Percentiles rank a stretch among this genome's conserved stretches.
Evolutionary conservation across 495 filamentous ascomycete species (phyloP).

Genomic region (Aspergillus indologenus): DNA sequence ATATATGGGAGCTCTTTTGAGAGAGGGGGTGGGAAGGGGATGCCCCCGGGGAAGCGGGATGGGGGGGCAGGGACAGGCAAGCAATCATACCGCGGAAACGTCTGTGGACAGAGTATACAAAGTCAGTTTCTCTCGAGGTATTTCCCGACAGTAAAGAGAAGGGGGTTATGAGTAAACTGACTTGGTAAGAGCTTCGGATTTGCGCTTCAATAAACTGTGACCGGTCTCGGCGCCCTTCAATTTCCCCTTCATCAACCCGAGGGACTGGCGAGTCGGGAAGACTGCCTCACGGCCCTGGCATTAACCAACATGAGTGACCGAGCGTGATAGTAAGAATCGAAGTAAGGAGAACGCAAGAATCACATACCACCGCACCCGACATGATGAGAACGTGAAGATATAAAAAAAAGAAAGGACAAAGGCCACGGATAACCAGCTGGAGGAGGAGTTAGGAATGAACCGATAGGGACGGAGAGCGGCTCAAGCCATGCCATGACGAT

Average conservation of each 20-base stretch:
- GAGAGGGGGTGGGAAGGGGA: conserved; percentile 7
- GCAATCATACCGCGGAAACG: conserved; percentile 73
- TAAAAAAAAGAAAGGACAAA: conserved; percentile 9
- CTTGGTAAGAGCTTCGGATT: conserved; percentile 92
- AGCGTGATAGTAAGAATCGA: too few relatives aligned
- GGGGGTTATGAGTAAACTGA: conserved; percentile 40
- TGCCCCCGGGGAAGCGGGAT: background rate
- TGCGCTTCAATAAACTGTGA: conserved; percentile 83
- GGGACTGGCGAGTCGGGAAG: conserved; percentile 95
- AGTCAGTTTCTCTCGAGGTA: background rate
- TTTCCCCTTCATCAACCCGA: conserved; percentile 97
- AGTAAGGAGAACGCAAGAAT: background rate
- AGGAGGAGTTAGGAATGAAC: conserved; percentile 22
- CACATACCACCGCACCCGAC: conserved; percentile 58
- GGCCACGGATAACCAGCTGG: conserved; percentile 15
- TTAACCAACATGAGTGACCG: conserved; percentile 1
- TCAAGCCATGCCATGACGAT: too few relatives aligned
- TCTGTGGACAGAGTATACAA: conserved; percentile 41
- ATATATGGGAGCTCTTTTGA: too few relatives aligned
- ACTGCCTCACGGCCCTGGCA: conserved; percentile 73
- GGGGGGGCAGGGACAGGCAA: background rate
- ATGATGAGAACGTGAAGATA: conserved; percentile 30
- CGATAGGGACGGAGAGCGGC: too few relatives aligned
- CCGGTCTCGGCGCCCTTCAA: conserved; percentile 94
- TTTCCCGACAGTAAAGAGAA: too few relatives aligned